Conservation (phyloP, 1,284 basidiomycete species). For the Cryptococcus floricola region DNA sequence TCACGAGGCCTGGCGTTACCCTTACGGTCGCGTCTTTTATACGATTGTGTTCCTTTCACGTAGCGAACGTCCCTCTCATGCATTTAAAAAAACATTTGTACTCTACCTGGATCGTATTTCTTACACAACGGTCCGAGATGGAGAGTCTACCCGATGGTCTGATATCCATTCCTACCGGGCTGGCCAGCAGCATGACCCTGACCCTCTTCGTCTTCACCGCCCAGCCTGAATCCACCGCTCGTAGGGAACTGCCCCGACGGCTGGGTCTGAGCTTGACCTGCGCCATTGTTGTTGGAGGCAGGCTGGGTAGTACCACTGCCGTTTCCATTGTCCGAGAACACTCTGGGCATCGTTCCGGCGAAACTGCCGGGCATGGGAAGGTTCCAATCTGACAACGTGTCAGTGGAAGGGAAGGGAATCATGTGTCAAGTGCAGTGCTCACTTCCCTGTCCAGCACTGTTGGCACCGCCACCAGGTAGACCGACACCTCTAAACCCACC, state of each 20-base stretch:
- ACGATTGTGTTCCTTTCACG: too few relatives aligned
- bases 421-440: background rate
- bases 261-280: background rate
- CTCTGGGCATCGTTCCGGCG: background rate
- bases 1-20: too few relatives aligned
- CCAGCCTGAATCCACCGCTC: slow-evolving; percentile 30
- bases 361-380: slow-evolving; percentile 14
- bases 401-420: background rate
- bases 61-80: too few relatives aligned
- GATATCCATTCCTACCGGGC: slow-evolving; percentile 15
- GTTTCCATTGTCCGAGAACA: background rate
- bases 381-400: slow-evolving; percentile 3
- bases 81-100: background rate
- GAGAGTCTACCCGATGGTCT: slow-evolving; percentile 12
- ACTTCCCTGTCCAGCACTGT: background rate
- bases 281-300: background rate
- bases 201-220: slow-evolving; percentile 26
- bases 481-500: slow-evolving; percentile 8
- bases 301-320: background rate
- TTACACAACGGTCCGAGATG: background rate
- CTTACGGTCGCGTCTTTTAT: too few relatives aligned
- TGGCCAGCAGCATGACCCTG: slow-evolving; percentile 10
- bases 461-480: slow-evolving; percentile 1
- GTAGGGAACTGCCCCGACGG: slow-evolving; percentile 19
- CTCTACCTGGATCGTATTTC: background rate